These are phyloP conservation scores for Aspergillus sp. DNA, from an alignment of 2,329 filamentous ascomycete genomes.

Conservation along the genomic window DNA sequence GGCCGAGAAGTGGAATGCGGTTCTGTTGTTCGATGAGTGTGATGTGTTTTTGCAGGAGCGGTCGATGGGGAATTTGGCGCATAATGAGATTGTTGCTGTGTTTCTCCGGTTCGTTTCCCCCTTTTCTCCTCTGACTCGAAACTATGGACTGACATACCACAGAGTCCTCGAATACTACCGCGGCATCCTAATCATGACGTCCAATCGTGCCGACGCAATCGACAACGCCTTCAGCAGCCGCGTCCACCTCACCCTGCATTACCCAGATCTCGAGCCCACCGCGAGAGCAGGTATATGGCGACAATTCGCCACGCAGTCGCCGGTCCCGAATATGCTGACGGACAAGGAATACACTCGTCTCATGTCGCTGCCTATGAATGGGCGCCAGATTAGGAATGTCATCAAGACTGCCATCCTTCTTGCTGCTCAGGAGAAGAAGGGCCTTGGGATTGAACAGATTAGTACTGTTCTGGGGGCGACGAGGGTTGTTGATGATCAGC, in stretches of 20 bases:
- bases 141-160: too few relatives aligned
- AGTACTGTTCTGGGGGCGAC: not conserved
- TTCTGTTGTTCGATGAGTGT: constrained; percentile 76
- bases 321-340: not conserved
- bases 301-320: too few relatives aligned
- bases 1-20: constrained; percentile 76
- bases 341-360: not conserved
- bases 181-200: constrained; percentile 82
- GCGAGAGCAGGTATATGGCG: too few relatives aligned
- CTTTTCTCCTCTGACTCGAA: too few relatives aligned
- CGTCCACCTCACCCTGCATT: constrained; percentile 61
- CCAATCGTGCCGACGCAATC: constrained; percentile 77
- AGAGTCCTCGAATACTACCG: constrained; percentile 72
- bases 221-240: constrained; percentile 84
- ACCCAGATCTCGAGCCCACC: too few relatives aligned
- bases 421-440: not conserved
- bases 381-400: not conserved
- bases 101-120: constrained; percentile 58
- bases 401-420: not conserved
- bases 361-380: not conserved
- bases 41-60: constrained; percentile 79
- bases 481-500: not conserved
- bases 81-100: constrained; percentile 77
- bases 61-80: constrained; percentile 72
- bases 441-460: not conserved